A percentile compares a stretch with the other conserved stretches of the same genome.
Conservation (phyloP, 225 moss, liverwort and hornwort genomes). For the Marchantia paleacea region DNA sequence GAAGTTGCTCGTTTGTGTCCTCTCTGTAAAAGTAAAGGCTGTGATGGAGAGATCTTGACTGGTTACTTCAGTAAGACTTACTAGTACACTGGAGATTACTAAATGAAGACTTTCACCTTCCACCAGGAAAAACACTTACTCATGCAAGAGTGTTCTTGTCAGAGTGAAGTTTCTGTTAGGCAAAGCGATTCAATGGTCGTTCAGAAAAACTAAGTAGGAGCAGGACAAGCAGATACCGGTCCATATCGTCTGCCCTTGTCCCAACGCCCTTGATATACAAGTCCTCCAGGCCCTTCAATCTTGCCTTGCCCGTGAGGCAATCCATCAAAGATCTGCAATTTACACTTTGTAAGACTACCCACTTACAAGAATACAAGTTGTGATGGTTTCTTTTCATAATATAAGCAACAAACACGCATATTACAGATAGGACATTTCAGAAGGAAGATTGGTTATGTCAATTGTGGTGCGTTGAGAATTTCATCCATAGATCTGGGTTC, state of each 20-base stretch:
- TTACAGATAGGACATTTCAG: not conserved
- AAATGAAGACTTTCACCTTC: not conserved
- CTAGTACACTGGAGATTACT: not conserved
- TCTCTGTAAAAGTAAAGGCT: not conserved
- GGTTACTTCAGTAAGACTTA: not conserved
- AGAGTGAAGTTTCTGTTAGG: not conserved
- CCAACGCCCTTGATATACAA: conserved; percentile 42
- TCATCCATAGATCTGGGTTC: not conserved
- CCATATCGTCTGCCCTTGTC: conserved; percentile 36
- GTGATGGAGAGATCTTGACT: not conserved
- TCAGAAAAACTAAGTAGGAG: too few species aligned
- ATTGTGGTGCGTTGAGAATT: not conserved
- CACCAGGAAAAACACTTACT: not conserved
- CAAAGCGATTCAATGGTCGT: not conserved
- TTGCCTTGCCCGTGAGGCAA: conserved; percentile 40
- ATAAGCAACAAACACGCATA: too few species aligned
- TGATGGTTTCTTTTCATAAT: not conserved
- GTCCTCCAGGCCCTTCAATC: conserved; percentile 34
- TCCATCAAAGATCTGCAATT: conserved; percentile 41
- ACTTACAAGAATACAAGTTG: not conserved
- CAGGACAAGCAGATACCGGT: conserved; percentile 20
- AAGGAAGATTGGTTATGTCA: not conserved
- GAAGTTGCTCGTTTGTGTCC: not conserved
- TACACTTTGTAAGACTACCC: not conserved
- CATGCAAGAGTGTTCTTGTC: not conserved